These are phyloP conservation scores for Fusarium sp. DNA, from an alignment of 2,329 filamentous ascomycete species.

Conservation along the genomic window DNA sequence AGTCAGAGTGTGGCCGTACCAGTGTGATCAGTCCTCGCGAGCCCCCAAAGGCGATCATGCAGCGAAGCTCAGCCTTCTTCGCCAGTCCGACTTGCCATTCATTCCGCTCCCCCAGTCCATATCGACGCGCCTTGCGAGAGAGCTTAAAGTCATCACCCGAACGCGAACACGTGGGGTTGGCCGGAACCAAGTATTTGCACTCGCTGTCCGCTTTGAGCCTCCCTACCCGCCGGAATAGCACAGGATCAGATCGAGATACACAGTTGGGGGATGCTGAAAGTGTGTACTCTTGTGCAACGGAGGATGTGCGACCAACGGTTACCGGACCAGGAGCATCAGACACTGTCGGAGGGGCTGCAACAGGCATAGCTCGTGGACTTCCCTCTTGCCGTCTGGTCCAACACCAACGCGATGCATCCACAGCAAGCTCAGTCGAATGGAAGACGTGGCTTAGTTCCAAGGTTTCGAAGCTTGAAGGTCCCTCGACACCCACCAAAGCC, in stretches of 20 bases:
- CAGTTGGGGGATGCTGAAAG: constrained; percentile 56
- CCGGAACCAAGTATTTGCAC: constrained; percentile 51
- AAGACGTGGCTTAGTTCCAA: constrained; percentile 63
- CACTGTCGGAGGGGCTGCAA: background rate
- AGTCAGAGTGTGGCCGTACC: background rate
- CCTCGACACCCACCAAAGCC: constrained; percentile 22
- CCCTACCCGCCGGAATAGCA: constrained; percentile 51
- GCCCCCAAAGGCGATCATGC: constrained; percentile 46
- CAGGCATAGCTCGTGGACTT: constrained; percentile 2
- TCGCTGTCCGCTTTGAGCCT: constrained; percentile 53
- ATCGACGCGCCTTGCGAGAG: constrained; percentile 59
- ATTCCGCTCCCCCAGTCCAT: constrained; percentile 64
- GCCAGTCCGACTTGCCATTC: constrained; percentile 60
- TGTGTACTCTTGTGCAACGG: constrained; percentile 54
- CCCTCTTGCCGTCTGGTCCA: constrained; percentile 34
- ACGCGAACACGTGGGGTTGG: constrained; percentile 34
- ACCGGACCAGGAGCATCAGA: background rate
- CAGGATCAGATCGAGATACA: constrained; percentile 51
- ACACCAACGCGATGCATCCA: constrained; percentile 51
- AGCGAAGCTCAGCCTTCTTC: constrained; percentile 60
- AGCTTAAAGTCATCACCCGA: constrained; percentile 53
- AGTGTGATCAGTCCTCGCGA: constrained; percentile 20
- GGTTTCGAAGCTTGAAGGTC: constrained; percentile 55
- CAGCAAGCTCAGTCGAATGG: constrained; percentile 61
- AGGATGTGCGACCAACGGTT: constrained; percentile 29